These are phyloP conservation scores for Botrytis fabae DNA, from an alignment of 2,329 filamentous ascomycete species.

Conservation along the genomic window DNA sequence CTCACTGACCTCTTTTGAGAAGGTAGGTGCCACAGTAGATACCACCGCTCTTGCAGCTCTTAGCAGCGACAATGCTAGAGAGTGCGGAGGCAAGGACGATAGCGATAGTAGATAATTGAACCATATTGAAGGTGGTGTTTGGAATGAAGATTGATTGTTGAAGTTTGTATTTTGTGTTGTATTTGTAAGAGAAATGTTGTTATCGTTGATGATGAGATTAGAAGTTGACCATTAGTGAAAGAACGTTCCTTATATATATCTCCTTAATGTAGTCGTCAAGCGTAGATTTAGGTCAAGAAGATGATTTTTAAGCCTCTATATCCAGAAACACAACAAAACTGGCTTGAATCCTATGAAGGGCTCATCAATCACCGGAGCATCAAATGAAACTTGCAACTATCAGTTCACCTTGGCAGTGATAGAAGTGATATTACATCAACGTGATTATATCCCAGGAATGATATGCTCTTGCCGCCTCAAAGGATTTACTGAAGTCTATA, in stretches of 20 bases:
- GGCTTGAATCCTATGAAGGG: not conserved
- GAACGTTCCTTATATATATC: not conserved
- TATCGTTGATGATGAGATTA: not conserved
- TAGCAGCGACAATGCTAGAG: not conserved
- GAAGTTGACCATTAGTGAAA: not conserved
- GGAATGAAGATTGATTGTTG: not conserved
- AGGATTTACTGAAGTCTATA: not conserved
- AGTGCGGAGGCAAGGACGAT: not conserved
- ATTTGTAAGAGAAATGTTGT: not conserved
- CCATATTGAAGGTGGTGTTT: not conserved
- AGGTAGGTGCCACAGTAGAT: slow-evolving; percentile 7
- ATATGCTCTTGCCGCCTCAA: not conserved
- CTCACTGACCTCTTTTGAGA: not conserved
- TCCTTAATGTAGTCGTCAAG: not conserved
- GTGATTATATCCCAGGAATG: not conserved
- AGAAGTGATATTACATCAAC: not conserved
- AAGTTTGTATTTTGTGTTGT: not conserved
- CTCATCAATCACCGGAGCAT: too few species aligned
- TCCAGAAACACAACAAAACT: not conserved
- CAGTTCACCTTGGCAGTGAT: not conserved
- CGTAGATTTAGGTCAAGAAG: not conserved
- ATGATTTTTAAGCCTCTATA: not conserved
- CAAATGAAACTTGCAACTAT: not conserved
- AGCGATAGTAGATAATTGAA: slow-evolving; percentile 3
- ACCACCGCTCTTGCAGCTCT: not conserved